These are phyloP conservation scores for Dalbergia cochinchinensis DNA, from an alignment of 306 rosid species.

Conservation along the genomic window DNA sequence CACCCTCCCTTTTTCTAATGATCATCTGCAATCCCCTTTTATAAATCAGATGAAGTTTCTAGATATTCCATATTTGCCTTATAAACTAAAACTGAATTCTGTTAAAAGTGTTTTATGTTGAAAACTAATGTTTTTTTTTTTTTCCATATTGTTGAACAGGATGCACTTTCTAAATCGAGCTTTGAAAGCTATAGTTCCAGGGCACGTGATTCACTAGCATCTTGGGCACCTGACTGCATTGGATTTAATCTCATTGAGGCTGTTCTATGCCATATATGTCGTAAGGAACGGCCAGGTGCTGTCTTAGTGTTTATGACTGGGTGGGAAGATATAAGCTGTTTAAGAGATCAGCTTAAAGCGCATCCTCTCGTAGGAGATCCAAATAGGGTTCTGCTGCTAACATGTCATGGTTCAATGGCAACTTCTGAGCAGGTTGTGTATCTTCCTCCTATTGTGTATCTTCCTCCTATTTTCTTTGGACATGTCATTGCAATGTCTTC, in stretches of 20 bases:
- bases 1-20: not conserved
- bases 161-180: conserved; percentile 83
- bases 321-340: conserved; percentile 96
- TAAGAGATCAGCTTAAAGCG: conserved; percentile 92
- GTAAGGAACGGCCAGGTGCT: conserved; percentile 95
- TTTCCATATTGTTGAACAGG: conserved; percentile 62
- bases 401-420: conserved; percentile 99
- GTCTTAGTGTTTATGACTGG: conserved; percentile 97
- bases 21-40: conserved; percentile 9
- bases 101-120: conserved; percentile 19
- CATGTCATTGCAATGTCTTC: not conserved
- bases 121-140: conserved; percentile 34
- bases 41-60: conserved; percentile 6
- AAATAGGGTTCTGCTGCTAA: conserved; percentile 85
- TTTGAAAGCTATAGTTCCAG: conserved; percentile 83
- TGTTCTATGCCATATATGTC: conserved; percentile 93
- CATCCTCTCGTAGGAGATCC: conserved; percentile 99
- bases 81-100: conserved; percentile 22
- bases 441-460: conserved; percentile 45
- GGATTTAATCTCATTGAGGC: conserved; percentile 98
- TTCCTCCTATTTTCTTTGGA: conserved; percentile 21
- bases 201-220: conserved; percentile 85
- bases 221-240: conserved; percentile 88
- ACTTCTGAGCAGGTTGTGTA: conserved; percentile 87
- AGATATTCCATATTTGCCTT: conserved; percentile 26